Conservation (phyloP, 768 basidiomycete genomes). For the Leccinum subtestaceum region DNA sequence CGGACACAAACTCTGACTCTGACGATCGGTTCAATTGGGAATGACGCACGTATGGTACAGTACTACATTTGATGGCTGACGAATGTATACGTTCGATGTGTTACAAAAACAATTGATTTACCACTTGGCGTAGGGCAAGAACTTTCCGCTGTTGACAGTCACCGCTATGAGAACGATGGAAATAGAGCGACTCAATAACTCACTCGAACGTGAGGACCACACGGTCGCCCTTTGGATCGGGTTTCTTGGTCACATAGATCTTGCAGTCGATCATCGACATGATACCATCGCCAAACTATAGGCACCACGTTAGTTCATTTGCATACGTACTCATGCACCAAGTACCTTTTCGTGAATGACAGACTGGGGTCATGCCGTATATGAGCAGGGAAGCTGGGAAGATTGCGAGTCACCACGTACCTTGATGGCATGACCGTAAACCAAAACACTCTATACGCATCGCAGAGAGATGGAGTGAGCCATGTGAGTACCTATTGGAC, state of each 20-base stretch:
- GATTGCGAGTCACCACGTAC: slow-evolving; percentile 31
- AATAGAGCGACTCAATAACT: slow-evolving; percentile 25
- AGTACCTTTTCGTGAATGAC: slow-evolving; percentile 74
- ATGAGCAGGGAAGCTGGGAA: not conserved
- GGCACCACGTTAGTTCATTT: not conserved
- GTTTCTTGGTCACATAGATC: slow-evolving; percentile 63
- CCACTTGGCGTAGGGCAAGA: slow-evolving; percentile 73
- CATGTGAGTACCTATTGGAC: not conserved
- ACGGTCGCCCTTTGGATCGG: slow-evolving; percentile 76
- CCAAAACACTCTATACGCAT: slow-evolving; percentile 53
- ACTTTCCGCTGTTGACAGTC: slow-evolving; percentile 57
- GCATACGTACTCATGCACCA: not conserved
- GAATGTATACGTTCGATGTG: not conserved
- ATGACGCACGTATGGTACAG: slow-evolving; percentile 1
- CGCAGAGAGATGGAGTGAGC: not conserved
- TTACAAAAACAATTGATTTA: slow-evolving; percentile 25
- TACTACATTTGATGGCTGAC: not conserved
- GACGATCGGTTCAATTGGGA: slow-evolving; percentile 3
- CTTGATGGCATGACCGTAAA: slow-evolving; percentile 81
- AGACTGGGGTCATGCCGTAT: slow-evolving; percentile 38
- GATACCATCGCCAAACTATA: slow-evolving; percentile 80
- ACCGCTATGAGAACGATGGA: slow-evolving; percentile 1
- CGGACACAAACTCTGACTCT: not conserved
- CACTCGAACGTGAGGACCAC: slow-evolving; percentile 79
- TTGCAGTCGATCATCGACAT: slow-evolving; percentile 90